phyloP scores from a whole-genome alignment of 192 early-diverging fungal species.

The Umbelopsis sp. region DNA sequence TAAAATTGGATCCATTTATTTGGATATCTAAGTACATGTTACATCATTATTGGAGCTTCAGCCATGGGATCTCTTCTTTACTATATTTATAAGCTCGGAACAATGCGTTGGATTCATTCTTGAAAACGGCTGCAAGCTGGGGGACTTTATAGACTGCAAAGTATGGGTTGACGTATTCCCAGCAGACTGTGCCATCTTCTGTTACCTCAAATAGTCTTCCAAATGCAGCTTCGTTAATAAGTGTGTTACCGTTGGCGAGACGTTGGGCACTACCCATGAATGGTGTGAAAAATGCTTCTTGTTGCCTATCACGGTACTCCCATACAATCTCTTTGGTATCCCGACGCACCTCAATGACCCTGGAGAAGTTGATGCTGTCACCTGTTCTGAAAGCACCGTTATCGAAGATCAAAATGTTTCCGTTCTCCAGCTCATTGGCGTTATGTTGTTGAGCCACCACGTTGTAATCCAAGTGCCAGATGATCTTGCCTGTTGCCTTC shows the following conservation, averaged over 20 bases:
- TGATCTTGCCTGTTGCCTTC: conserved; percentile 17
- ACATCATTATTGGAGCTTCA: background rate
- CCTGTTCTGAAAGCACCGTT: conserved; percentile 16
- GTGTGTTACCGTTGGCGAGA: conserved; percentile 5
- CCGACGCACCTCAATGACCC: conserved; percentile 16
- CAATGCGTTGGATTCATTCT: conserved; percentile 16
- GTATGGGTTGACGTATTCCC: conserved; percentile 21
- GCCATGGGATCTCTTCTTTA: conserved; percentile 4
- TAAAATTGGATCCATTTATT: too few species aligned
- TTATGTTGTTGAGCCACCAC: conserved; percentile 20
- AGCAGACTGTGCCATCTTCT: background rate
- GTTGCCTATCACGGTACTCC: conserved; percentile 11
- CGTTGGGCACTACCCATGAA: conserved; percentile 19
- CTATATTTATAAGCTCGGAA: conserved; percentile 23
- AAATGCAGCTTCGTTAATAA: conserved; percentile 22
- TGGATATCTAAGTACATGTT: background rate
- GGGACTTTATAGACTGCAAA: conserved; percentile 10
- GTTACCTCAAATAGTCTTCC: conserved; percentile 15
- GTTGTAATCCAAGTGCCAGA: conserved; percentile 18
- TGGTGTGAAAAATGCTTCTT: conserved; percentile 14
- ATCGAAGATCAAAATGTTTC: conserved; percentile 22
- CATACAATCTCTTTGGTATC: conserved; percentile 19
- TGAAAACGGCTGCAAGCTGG: background rate
- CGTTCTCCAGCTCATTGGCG: conserved; percentile 10
- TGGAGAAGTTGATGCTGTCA: conserved; percentile 11